These are phyloP conservation scores for Tillandsia fasciculata DNA, from an alignment of 176 grass and related monocot genomes.

Conservation along the genomic window DNA sequence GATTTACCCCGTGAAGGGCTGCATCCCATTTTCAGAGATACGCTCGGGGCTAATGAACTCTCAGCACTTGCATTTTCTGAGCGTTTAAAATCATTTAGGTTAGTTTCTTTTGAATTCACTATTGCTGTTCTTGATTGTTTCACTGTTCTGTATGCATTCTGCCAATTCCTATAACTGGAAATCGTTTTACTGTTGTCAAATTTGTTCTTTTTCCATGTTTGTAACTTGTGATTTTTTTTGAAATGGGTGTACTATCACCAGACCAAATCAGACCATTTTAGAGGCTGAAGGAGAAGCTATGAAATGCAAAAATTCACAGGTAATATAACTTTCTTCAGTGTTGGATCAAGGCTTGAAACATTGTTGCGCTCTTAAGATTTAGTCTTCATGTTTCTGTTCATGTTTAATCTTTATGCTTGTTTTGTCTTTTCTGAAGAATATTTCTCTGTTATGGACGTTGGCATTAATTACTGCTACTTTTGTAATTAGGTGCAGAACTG, in stretches of 20 bases:
- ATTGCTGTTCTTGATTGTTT: not conserved
- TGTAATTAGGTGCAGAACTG: not conserved
- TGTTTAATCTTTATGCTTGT: not conserved
- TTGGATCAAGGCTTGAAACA: not conserved
- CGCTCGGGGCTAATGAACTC: constrained; percentile 62
- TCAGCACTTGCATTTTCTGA: constrained; percentile 88
- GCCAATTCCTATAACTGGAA: not conserved
- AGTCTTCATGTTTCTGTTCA: not conserved
- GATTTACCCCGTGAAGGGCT: constrained; percentile 81
- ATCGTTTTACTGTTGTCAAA: not conserved
- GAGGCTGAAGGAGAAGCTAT: constrained; percentile 87
- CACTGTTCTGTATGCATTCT: not conserved
- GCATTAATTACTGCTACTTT: no score
- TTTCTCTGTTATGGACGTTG: not conserved
- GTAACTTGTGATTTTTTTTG: constrained; percentile 13
- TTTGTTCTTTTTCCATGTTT: constrained; percentile 11
- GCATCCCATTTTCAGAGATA: constrained; percentile 65
- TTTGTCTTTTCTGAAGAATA: not conserved
- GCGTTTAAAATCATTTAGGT: constrained; percentile 73
- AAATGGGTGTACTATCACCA: constrained; percentile 23
- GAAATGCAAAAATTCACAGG: constrained; percentile 58
- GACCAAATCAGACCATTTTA: constrained; percentile 95
- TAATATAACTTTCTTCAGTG: constrained; percentile 14
- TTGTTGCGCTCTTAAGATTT: not conserved
- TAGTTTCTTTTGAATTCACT: constrained; percentile 22